phyloP scores from a whole-genome alignment of 352 stramenopile genomes.

The Globisporangium splendens region DNA sequence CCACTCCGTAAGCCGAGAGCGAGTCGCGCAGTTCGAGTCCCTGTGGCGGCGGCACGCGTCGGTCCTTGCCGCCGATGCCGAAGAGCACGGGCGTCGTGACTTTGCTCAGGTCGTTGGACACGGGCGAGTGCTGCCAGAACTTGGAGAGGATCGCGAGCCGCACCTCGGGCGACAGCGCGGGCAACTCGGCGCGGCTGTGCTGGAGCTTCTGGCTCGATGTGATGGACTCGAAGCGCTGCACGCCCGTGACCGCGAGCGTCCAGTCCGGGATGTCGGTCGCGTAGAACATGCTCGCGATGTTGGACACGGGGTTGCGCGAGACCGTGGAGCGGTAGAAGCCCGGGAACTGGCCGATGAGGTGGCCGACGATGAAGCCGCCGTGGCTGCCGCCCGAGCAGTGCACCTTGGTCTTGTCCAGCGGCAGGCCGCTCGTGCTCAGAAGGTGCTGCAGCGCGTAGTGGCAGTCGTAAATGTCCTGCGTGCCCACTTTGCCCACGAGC shows the following conservation, averaged over 20 bases:
- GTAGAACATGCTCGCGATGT: conserved; percentile 93
- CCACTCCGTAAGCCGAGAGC: conserved; percentile 52
- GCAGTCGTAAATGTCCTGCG: conserved; percentile 92
- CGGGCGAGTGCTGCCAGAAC: conserved; percentile 88
- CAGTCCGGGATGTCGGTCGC: conserved; percentile 97
- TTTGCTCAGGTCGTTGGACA: conserved; percentile 80
- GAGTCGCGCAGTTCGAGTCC: conserved; percentile 92
- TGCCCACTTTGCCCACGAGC: conserved; percentile 87
- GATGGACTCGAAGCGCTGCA: conserved; percentile 86
- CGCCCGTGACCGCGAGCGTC: conserved; percentile 86
- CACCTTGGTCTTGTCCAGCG: conserved; percentile 75
- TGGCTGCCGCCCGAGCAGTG: conserved; percentile 94
- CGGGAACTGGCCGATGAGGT: conserved; percentile 94
- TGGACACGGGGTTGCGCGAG: conserved; percentile 90
- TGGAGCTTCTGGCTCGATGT: conserved; percentile 57
- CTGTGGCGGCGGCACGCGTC: conserved; percentile 88
- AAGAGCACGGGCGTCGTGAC: conserved; percentile 90
- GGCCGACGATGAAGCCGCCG: conserved; percentile 92
- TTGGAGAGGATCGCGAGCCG: conserved; percentile 60
- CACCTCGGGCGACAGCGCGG: conserved; percentile 34
- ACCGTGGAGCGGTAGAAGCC: conserved; percentile 91
- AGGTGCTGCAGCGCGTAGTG: conserved; percentile 77
- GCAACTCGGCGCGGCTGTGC: conserved; percentile 20
- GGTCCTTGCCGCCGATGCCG: conserved; percentile 90
- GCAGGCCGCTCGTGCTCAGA: conserved; percentile 52